Conservation (phyloP, 2,329 filamentous ascomycete species). For the Trichoderma endophyticum region DNA sequence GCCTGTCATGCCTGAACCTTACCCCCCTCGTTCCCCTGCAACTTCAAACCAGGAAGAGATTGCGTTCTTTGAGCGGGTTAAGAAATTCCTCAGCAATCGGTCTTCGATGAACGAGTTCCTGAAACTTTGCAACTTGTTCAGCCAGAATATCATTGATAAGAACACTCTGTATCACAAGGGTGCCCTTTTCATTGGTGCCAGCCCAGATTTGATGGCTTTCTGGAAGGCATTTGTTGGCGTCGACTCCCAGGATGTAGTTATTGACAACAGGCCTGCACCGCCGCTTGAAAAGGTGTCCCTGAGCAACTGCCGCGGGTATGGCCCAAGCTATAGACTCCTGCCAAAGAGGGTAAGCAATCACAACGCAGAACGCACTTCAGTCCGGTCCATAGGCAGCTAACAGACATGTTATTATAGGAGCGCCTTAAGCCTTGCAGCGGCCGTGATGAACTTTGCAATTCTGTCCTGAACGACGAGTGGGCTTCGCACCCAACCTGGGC, state of each 20-base stretch:
- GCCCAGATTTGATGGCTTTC: slow-evolving; percentile 82
- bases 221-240: slow-evolving; percentile 83
- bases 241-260: slow-evolving; percentile 70
- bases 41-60: slow-evolving; percentile 82
- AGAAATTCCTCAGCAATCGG: slow-evolving; percentile 93
- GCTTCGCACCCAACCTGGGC: slow-evolving; percentile 98
- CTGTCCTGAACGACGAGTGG: slow-evolving; percentile 96
- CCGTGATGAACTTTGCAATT: slow-evolving; percentile 88
- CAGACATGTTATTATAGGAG: slow-evolving; percentile 48
- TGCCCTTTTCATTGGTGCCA: slow-evolving; percentile 80
- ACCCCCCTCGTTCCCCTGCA: slow-evolving; percentile 70
- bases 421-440: slow-evolving; percentile 89
- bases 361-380: background rate
- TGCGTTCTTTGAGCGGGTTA: slow-evolving; percentile 91
- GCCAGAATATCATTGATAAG: slow-evolving; percentile 85
- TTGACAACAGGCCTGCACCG: slow-evolving; percentile 73
- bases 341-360: slow-evolving; percentile 66
- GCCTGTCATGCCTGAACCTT: slow-evolving; percentile 81
- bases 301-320: slow-evolving; percentile 92
- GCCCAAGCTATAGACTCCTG: slow-evolving; percentile 89
- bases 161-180: slow-evolving; percentile 80
- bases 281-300: slow-evolving; percentile 83
- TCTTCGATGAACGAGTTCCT: slow-evolving; percentile 92
- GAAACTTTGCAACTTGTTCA: slow-evolving; percentile 94
- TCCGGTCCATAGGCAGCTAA: slow-evolving; percentile 19